Conservation (phyloP, 1,284 basidiomycete species). For the Leccinum subrobustum region DNA sequence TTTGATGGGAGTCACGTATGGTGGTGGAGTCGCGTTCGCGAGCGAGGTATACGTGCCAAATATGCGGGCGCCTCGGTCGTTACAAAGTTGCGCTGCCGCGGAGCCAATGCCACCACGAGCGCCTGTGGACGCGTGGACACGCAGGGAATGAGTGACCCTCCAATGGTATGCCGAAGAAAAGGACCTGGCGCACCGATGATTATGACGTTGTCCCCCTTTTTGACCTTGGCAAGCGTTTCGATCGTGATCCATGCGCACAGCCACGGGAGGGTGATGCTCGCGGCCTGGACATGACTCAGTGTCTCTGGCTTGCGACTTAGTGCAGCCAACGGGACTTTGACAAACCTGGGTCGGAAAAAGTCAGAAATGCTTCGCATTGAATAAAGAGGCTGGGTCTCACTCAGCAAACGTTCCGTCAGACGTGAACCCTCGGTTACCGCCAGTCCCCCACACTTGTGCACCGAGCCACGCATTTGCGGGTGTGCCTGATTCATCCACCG, state of each 20-base stretch:
- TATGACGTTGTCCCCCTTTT: slow-evolving; percentile 34
- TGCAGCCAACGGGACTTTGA: slow-evolving; percentile 29
- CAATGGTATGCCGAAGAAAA: background rate
- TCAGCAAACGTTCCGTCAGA: slow-evolving; percentile 36
- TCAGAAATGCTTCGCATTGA: background rate
- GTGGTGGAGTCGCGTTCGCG: slow-evolving; percentile 18
- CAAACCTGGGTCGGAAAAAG: slow-evolving; percentile 19
- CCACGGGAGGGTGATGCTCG: slow-evolving; percentile 36
- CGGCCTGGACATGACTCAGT: slow-evolving; percentile 28
- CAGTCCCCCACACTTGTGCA: slow-evolving; percentile 35
- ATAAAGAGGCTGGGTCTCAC: slow-evolving; percentile 18
- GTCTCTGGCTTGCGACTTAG: slow-evolving; percentile 32
- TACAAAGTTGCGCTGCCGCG: slow-evolving; percentile 34
- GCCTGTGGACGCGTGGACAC: slow-evolving; percentile 17
- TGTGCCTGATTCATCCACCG: slow-evolving; percentile 25
- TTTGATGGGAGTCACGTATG: slow-evolving; percentile 33
- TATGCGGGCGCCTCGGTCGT: slow-evolving; percentile 31
- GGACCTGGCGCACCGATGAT: slow-evolving; percentile 27
- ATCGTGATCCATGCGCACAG: slow-evolving; percentile 39
- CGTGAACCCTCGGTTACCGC: slow-evolving; percentile 33
- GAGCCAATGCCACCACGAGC: slow-evolving; percentile 37
- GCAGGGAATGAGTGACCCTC: background rate
- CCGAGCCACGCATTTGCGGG: slow-evolving; percentile 25
- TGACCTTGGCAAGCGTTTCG: slow-evolving; percentile 34
- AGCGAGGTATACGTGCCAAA: slow-evolving; percentile 38